A percentile compares a stretch with the other conserved stretches of the same genome.
These are phyloP conservation scores for Blastocystis sp. DNA, from an alignment of 352 stramenopile species.

Conservation along the genomic window DNA sequence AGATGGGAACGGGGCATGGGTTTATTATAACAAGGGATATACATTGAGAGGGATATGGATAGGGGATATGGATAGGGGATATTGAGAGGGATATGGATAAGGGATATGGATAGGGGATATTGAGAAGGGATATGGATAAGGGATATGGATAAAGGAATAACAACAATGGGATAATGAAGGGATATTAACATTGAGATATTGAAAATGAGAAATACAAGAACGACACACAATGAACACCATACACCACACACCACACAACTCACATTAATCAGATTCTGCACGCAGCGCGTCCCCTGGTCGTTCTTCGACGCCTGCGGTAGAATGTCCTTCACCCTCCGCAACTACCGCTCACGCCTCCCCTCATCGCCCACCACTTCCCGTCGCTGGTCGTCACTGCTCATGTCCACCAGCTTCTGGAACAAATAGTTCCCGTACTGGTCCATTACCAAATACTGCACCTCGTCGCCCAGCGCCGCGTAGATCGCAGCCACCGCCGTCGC, in stretches of 20 bases:
- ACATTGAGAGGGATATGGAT: too few relatives aligned
- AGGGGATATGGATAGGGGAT: too few relatives aligned
- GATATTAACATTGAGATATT: too few relatives aligned
- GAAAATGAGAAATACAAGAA: too few relatives aligned
- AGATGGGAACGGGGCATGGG: too few relatives aligned
- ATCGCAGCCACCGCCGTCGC: background rate
- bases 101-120: too few relatives aligned
- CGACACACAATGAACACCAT: too few relatives aligned
- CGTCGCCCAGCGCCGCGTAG: background rate
- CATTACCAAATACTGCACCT: background rate
- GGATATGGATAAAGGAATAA: too few relatives aligned
- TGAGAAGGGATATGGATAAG: too few relatives aligned
- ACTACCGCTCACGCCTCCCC: background rate
- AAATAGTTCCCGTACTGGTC: slow-evolving; percentile 81
- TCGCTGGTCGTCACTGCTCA: slow-evolving; percentile 76
- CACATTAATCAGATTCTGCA: slow-evolving; percentile 90
- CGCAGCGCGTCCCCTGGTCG: slow-evolving; percentile 87
- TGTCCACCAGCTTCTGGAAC: slow-evolving; percentile 94
- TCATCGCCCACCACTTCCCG: slow-evolving; percentile 70
- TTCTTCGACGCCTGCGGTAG: slow-evolving; percentile 89
- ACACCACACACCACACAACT: background rate
- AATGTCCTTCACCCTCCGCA: slow-evolving; percentile 72
- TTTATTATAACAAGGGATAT: too few relatives aligned
- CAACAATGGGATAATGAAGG: too few relatives aligned
- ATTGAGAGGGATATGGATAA: too few relatives aligned